phyloP scores from a whole-genome alignment of 306 rosid species.

The Glycine latifolia region DNA sequence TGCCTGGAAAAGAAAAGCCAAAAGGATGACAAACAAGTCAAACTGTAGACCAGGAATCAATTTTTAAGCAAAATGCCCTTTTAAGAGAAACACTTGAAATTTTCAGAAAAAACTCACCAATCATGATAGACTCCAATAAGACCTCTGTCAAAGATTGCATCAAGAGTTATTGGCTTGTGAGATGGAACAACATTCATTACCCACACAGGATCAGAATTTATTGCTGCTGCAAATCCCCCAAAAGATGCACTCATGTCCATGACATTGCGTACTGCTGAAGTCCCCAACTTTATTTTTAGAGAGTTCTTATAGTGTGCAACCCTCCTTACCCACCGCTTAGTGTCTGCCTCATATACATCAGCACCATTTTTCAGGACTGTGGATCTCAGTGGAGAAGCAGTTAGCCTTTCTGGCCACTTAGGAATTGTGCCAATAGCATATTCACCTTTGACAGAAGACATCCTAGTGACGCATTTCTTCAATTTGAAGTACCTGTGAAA shows the following conservation, averaged over 20 bases:
- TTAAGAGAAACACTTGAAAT: neutral
- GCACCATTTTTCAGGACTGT: conserved; percentile 68
- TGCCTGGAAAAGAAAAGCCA: conserved; percentile 6
- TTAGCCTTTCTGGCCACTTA: conserved; percentile 92
- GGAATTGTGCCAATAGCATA: conserved; percentile 75
- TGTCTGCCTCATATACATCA: conserved; percentile 90
- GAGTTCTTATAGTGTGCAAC: conserved; percentile 76
- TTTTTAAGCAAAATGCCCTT: conserved; percentile 6
- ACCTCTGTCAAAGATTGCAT: conserved; percentile 86
- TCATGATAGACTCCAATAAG: conserved; percentile 94
- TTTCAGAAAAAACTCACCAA: conserved; percentile 67
- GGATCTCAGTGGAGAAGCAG: conserved; percentile 71
- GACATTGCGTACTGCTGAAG: conserved; percentile 84
- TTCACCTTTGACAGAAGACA: conserved; percentile 75
- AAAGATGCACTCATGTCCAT: conserved; percentile 98
- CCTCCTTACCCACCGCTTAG: conserved; percentile 89
- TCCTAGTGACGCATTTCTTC: conserved; percentile 78
- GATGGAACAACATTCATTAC: conserved; percentile 95
- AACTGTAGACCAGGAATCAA: conserved; percentile 20
- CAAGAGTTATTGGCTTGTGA: conserved; percentile 76
- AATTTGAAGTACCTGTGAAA: conserved; percentile 82
- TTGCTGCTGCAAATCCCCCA: conserved; percentile 97
- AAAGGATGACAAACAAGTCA: conserved; percentile 4
- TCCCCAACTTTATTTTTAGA: conserved; percentile 84
- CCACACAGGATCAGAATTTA: conserved; percentile 87